A percentile compares a stretch with the other conserved stretches of the same genome.
Evolutionary conservation across 2,329 filamentous ascomycete genomes (phyloP).

Genomic region (Pestalotiopsis sp.): DNA sequence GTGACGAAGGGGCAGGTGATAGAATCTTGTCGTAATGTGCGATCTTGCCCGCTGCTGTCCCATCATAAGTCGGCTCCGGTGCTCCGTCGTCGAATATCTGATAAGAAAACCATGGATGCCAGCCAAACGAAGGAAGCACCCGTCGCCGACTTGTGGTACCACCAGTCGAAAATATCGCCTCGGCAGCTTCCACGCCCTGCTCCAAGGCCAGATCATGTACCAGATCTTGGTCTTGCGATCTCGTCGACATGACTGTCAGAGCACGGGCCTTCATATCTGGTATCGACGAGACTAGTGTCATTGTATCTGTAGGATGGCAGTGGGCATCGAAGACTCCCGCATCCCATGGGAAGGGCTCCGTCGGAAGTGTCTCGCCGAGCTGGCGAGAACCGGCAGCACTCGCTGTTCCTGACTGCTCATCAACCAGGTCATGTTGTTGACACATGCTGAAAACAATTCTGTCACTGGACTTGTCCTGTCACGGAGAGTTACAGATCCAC

Average conservation of each 20-base stretch:
- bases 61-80: slow-evolving; percentile 39
- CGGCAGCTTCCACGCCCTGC: slow-evolving; percentile 47
- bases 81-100: slow-evolving; percentile 68
- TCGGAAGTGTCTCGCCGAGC: neutral
- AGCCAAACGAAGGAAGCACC: slow-evolving; percentile 76
- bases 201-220: slow-evolving; percentile 63
- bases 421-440: slow-evolving; percentile 21
- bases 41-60: slow-evolving; percentile 40
- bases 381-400: neutral
- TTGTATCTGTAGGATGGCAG: slow-evolving; percentile 82
- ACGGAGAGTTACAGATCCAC: neutral
- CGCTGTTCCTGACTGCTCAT: slow-evolving; percentile 14
- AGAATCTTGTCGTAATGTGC: slow-evolving; percentile 71
- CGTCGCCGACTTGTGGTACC: slow-evolving; percentile 33
- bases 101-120: slow-evolving; percentile 87
- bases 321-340: slow-evolving; percentile 76
- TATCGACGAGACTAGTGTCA: slow-evolving; percentile 61
- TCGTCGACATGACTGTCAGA: slow-evolving; percentile 77
- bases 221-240: slow-evolving; percentile 74
- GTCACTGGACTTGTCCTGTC: neutral
- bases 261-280: slow-evolving; percentile 65
- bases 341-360: slow-evolving; percentile 65
- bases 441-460: slow-evolving; percentile 23
- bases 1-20: slow-evolving; percentile 49
- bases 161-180: slow-evolving; percentile 18